Evolutionary conservation across 208 protist genomes (phyloP).

Genomic region (Trypanosoma grayi): DNA sequence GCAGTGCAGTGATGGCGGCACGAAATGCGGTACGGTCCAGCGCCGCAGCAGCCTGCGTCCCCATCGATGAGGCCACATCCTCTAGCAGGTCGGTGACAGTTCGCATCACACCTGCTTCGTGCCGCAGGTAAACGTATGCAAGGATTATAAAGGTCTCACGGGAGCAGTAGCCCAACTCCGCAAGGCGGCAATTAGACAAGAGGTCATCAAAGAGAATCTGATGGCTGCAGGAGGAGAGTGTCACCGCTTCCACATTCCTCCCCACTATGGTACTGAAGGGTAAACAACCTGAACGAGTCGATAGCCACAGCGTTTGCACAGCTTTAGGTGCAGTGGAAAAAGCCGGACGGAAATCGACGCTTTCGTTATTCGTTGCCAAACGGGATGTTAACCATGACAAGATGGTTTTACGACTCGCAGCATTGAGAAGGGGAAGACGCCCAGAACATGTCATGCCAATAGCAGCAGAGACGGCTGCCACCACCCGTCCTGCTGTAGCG

Average conservation of each 20-base stretch:
- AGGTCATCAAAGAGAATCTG: slow-evolving; percentile 31
- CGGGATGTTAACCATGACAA: slow-evolving; percentile 5
- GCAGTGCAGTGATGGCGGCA: slow-evolving; percentile 42
- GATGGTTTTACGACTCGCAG: neutral
- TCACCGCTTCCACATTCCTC: neutral
- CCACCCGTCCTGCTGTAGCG: slow-evolving; percentile 19
- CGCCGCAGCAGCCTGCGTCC: slow-evolving; percentile 58
- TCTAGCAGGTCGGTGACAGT: slow-evolving; percentile 67
- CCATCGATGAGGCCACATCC: slow-evolving; percentile 69
- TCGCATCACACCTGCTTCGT: slow-evolving; percentile 41
- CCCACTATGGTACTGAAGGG: neutral
- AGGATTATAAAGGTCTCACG: slow-evolving; percentile 55
- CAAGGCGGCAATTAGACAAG: slow-evolving; percentile 45
- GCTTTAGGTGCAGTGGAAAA: slow-evolving; percentile 13
- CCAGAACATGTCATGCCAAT: slow-evolving; percentile 23
- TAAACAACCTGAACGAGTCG: neutral
- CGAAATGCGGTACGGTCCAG: slow-evolving; percentile 58
- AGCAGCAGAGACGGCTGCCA: slow-evolving; percentile 7
- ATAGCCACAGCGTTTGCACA: slow-evolving; percentile 10
- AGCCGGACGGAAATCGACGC: neutral
- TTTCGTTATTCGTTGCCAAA: neutral
- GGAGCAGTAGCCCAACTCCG: slow-evolving; percentile 54
- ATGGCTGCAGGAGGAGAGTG: neutral
- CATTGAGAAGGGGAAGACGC: slow-evolving; percentile 8
- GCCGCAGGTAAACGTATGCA: slow-evolving; percentile 57